Percentiles rank a stretch among this genome's conserved stretches.
These are phyloP conservation scores for Salix caprea DNA, from an alignment of 345 rosid genomes.

Conservation along the genomic window DNA sequence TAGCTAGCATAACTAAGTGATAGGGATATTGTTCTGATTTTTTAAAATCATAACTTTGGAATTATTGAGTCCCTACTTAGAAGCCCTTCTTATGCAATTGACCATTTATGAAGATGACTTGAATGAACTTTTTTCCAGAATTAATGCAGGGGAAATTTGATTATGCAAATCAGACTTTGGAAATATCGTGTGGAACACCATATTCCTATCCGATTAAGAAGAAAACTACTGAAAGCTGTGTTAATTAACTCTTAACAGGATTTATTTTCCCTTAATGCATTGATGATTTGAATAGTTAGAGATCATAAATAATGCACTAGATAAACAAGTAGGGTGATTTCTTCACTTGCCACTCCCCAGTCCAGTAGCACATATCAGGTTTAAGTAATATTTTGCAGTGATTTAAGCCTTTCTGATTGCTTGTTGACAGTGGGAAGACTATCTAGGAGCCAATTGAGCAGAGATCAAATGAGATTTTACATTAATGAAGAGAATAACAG, in stretches of 20 bases:
- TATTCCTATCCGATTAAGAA: neutral
- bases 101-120: neutral
- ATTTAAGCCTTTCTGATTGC: neutral
- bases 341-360: neutral
- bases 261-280: neutral
- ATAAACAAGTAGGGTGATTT: neutral
- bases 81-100: neutral
- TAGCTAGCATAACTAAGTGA: neutral
- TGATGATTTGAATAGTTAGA: neutral
- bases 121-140: neutral
- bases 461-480: slow-evolving; percentile 49
- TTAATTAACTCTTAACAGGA: neutral
- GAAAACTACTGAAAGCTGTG: neutral
- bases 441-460: slow-evolving; percentile 48
- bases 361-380: neutral
- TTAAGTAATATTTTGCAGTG: neutral
- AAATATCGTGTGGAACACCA: neutral
- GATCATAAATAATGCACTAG: neutral
- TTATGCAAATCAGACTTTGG: neutral
- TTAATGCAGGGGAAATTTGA: neutral
- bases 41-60: neutral
- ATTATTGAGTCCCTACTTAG: neutral
- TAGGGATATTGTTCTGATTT: neutral
- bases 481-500: slow-evolving; percentile 50
- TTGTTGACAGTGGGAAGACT: slow-evolving; percentile 47